Conservation (phyloP, 257 asterid genomes). For the Ligustrum vulgare region DNA sequence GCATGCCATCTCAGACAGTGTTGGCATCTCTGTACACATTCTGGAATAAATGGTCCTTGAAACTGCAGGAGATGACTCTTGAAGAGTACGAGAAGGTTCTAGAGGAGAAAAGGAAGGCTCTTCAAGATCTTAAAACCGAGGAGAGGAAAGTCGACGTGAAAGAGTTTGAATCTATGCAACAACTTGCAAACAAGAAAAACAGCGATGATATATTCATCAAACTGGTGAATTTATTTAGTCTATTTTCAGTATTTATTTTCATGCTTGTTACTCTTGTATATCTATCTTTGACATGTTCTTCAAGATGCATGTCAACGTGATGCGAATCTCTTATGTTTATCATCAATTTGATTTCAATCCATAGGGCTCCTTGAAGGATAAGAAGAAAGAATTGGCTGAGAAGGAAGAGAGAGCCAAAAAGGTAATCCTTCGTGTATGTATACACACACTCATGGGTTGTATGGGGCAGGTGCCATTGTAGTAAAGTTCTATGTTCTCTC, state of each 20-base stretch:
- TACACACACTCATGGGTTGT: neutral
- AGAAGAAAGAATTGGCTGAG: constrained; percentile 72
- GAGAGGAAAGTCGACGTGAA: constrained; percentile 81
- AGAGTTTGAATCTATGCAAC: constrained; percentile 80
- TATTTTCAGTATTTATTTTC: neutral
- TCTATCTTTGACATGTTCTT: neutral
- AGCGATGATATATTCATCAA: constrained; percentile 67
- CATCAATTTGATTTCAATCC: neutral
- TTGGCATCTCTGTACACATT: neutral
- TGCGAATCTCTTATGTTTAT: neutral
- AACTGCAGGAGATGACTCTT: constrained; percentile 83
- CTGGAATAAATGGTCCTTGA: constrained; percentile 1
- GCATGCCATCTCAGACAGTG: neutral
- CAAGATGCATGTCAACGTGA: neutral
- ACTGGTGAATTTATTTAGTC: constrained; percentile 49
- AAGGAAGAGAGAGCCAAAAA: constrained; percentile 81
- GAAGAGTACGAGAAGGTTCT: constrained; percentile 85
- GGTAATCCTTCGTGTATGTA: constrained; percentile 33
- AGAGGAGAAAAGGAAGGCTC: constrained; percentile 80
- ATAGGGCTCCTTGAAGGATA: constrained; percentile 79
- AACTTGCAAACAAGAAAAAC: constrained; percentile 72
- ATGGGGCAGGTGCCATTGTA: neutral
- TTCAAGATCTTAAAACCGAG: constrained; percentile 67
- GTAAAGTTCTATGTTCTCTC: neutral
- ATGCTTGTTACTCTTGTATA: neutral